A percentile compares a stretch with the other conserved stretches of the same genome.
phyloP scores from a whole-genome alignment of 2,329 filamentous ascomycete genomes.

The Trichoderma afroharzianum region DNA sequence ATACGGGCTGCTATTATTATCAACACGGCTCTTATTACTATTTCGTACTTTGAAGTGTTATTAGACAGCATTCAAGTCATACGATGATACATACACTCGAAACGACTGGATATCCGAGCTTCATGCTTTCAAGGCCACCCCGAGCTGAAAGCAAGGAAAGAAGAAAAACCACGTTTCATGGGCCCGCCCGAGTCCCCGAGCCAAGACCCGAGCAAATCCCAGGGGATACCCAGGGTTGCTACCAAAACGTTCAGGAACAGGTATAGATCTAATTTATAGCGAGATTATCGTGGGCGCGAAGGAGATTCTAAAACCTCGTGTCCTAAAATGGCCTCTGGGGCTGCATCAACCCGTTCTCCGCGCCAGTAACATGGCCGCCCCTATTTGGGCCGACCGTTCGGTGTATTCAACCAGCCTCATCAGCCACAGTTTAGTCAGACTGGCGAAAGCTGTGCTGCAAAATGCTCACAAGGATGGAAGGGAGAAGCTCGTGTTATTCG shows the following conservation, averaged over 20 bases:
- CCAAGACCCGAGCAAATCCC: not conserved
- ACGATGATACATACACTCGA: not conserved
- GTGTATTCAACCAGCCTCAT: not conserved
- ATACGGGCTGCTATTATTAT: not conserved
- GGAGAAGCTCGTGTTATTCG: not conserved
- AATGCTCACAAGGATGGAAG: not conserved
- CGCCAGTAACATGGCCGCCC: slow-evolving; percentile 2
- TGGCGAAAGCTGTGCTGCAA: not conserved
- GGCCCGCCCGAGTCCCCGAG: not conserved
- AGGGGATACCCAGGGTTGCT: not conserved
- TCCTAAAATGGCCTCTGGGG: slow-evolving; percentile 29
- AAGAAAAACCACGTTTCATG: slow-evolving; percentile 14
- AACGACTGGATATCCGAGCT: not conserved
- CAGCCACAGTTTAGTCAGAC: not conserved
- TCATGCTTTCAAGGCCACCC: not conserved
- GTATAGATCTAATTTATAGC: slow-evolving; percentile 15
- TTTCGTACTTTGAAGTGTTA: not conserved
- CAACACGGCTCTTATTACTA: not conserved
- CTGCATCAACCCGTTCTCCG: slow-evolving; percentile 3
- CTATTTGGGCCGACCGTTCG: slow-evolving; percentile 2
- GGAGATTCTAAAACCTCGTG: slow-evolving; percentile 28
- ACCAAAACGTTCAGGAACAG: slow-evolving; percentile 7
- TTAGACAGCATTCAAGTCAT: not conserved
- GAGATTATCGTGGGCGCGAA: slow-evolving; percentile 12
- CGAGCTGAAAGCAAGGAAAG: not conserved